phyloP scores from a whole-genome alignment of 805 yeast species.

The Diddensiella caesifluorescens region DNA sequence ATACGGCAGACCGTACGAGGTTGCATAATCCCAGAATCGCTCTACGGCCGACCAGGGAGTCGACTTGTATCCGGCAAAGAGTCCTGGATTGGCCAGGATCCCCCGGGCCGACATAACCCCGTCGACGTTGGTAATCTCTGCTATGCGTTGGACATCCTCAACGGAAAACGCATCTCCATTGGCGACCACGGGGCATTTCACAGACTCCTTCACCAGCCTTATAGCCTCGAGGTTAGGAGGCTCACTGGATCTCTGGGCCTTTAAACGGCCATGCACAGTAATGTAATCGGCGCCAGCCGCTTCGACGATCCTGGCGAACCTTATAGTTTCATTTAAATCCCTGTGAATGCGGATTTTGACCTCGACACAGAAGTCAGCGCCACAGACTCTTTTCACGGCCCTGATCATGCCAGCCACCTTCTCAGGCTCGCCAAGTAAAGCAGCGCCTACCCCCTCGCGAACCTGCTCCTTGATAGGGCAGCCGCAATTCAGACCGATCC shows the following conservation, averaged over 20 bases:
- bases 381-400: constrained; percentile 73
- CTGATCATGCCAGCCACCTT: constrained; percentile 76
- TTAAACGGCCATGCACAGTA: constrained; percentile 90
- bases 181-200: constrained; percentile 76
- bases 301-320: constrained; percentile 69
- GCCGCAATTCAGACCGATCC: constrained; percentile 92
- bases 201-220: constrained; percentile 51
- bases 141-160: constrained; percentile 60
- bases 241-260: constrained; percentile 73
- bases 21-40: constrained; percentile 68
- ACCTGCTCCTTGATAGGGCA: constrained; percentile 96
- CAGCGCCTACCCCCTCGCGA: constrained; percentile 95
- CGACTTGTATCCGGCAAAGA: constrained; percentile 65
- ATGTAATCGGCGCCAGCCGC: constrained; percentile 88
- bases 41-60: constrained; percentile 95
- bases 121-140: constrained; percentile 65
- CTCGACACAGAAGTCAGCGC: constrained; percentile 69
- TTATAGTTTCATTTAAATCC: constrained; percentile 65
- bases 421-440: constrained; percentile 79
- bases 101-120: constrained; percentile 98
- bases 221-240: constrained; percentile 86
- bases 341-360: constrained; percentile 87
- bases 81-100: constrained; percentile 74
- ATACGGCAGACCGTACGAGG: constrained; percentile 79
- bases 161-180: constrained; percentile 88